Base-by-base conservation (phyloP, 257 asterid species). In the Solanum gracilifrons region DNA sequence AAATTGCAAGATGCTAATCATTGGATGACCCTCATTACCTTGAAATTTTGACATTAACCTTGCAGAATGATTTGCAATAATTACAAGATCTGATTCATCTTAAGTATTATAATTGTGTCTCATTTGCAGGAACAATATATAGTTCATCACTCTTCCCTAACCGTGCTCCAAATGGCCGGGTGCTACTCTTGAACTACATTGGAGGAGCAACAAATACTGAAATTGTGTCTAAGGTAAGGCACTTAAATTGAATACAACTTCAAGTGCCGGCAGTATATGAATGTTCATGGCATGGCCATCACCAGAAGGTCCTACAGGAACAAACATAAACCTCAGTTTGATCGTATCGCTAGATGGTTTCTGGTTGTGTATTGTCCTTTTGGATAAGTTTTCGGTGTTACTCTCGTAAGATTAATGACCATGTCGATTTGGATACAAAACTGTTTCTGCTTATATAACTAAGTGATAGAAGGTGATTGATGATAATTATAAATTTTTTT, bases 101-200 rank as follows among this genome's bases (percentile, higher is more conserved):
- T 18, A 29, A 46, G 25, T 46, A 29, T 80, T 43, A 80, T 80
- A 80, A 15, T 80, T 29, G 43, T 31, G 43, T 89, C 88, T 85
- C 89, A 88, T 88, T 88, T 88, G 37, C 94, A 97, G 99, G 99
- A 91, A 95, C 99, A 16, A 92, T 97, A 90, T 97, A 96, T 92
- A 97, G 99, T 92, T 97, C 99, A 87, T 94, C 99, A 33, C 98
- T 97, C 89, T 97, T 97, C 87, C 99, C 99, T 72, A 93, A 94
- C 89, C 99, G 99, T 71, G 99, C 99, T 71, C 99, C 99, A 83
- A 84, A 95, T 84, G 99, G 97, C 84, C 90, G 95, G 90, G 88
- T 97, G 89, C 97, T 97, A 89, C 99, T 97, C 88, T 90, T 96
- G 91, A 97, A 97, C 92, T 97, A 95, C 95, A 97, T 95, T 60